Evolutionary conservation across 2,329 filamentous ascomycete species (phyloP), one percentile per base, ranked within the genome.

Genomic region (Chrysosphaeria jannelii): DNA sequence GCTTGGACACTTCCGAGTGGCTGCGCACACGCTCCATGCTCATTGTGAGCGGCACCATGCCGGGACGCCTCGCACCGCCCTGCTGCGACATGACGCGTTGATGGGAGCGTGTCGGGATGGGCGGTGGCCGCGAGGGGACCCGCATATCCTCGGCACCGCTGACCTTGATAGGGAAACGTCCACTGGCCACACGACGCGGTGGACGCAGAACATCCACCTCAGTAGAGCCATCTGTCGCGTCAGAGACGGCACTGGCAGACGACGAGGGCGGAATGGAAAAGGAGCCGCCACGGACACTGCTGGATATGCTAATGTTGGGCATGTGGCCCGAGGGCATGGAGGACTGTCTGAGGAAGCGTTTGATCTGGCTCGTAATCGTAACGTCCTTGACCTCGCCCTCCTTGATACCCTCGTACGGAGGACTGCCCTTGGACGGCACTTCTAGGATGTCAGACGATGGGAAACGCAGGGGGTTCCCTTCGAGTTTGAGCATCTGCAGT

Each of bases 401-500:
- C 29, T 62, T 60, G 20, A 50, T 33, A 9, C 49, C 48, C 18
- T 62, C 57, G 32, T 59, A 57, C 2, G 57, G 50, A 10, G 57
- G 55, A 23, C 48, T 61, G 19, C 45, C 45, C n/a, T n/a, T 18
- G 10, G 52, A 49, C 34, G 56, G 53, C 8, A 59, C 46, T 33
- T 67, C 61, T 13, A 76, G 41, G 9, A 69, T 52, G 32, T 70
- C 64, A 34, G 56, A 61, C 10, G 74, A 68, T 4, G 78, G 78
- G 34, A 81, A 81, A 28, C 56, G 59, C 28, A 91, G 58, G 6
- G 74, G 74, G 34, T 91, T 91, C 21, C 76, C 76, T 27, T 81
- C 71, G 17, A 91, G 61, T 42, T 89, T 90, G 27, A 93, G 53
- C 32, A 88, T 71, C 39, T 81, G 74, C 28, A 93, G 48, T 26